These are phyloP conservation scores for Aspergillus nidulans DNA, from an alignment of 495 filamentous ascomycete species.

Conservation along the genomic window DNA sequence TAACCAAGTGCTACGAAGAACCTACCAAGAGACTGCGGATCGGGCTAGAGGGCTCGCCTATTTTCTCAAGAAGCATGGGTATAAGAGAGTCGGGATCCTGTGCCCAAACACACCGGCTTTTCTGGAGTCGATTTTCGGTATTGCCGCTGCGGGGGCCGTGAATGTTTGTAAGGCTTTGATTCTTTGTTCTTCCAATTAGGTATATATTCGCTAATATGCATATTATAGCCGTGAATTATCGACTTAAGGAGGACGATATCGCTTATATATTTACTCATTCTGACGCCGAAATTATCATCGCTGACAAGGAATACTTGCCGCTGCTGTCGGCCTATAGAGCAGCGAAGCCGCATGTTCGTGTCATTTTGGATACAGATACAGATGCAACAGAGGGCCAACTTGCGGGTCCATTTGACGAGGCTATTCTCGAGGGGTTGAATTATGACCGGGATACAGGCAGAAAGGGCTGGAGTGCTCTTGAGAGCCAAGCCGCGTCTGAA, in stretches of 20 bases:
- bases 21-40: slow-evolving; percentile 76
- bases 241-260: slow-evolving; percentile 83
- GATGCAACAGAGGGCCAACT: slow-evolving; percentile 71
- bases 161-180: slow-evolving; percentile 53
- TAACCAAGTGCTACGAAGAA: slow-evolving; percentile 63
- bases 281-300: slow-evolving; percentile 84
- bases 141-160: slow-evolving; percentile 77
- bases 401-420: slow-evolving; percentile 76
- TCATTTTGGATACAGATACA: slow-evolving; percentile 83
- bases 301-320: slow-evolving; percentile 69
- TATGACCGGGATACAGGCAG: slow-evolving; percentile 58
- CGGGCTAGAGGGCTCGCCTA: slow-evolving; percentile 83
- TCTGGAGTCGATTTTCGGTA: slow-evolving; percentile 83
- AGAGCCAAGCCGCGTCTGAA: slow-evolving; percentile 64
- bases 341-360: slow-evolving; percentile 52
- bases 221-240: slow-evolving; percentile 70
- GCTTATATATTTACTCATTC: slow-evolving; percentile 82
- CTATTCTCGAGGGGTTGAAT: slow-evolving; percentile 72
- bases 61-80: slow-evolving; percentile 67
- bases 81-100: slow-evolving; percentile 72
- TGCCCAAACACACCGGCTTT: slow-evolving; percentile 93
- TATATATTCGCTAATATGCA: background rate
- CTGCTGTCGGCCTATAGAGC: slow-evolving; percentile 63
- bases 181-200: background rate
- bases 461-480: slow-evolving; percentile 74